A percentile compares a stretch with the other conserved stretches of the same genome.
Conservation (phyloP, 495 filamentous ascomycete species). For the Amphirosellinia nigrospora region DNA sequence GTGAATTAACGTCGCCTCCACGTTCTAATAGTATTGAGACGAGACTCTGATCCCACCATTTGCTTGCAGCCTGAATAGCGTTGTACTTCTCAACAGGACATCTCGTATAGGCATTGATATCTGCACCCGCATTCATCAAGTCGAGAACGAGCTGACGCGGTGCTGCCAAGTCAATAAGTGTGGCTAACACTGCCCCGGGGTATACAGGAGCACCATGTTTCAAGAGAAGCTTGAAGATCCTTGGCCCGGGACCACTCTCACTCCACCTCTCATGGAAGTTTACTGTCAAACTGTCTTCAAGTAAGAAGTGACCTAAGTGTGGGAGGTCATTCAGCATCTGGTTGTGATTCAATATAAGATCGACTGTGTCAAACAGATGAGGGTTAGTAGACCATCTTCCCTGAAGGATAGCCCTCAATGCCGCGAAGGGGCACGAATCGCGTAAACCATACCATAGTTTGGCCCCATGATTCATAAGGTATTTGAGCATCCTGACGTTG, state of each 20-base stretch:
- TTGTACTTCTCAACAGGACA: neutral
- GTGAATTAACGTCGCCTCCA: constrained; percentile 32
- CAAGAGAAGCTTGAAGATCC: neutral
- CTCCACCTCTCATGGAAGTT: neutral
- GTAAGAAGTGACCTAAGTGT: neutral
- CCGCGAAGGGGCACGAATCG: neutral
- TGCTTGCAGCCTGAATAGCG: constrained; percentile 28
- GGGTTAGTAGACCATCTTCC: neutral
- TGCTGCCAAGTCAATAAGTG: neutral
- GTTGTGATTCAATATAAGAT: neutral
- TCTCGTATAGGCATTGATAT: constrained; percentile 24
- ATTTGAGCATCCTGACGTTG: neutral
- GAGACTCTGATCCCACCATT: constrained; percentile 13
- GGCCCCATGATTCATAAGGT: neutral
- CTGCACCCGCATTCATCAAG: constrained; percentile 13
- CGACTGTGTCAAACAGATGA: neutral
- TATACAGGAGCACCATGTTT: neutral
- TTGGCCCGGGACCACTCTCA: neutral
- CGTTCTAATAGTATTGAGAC: constrained; percentile 27
- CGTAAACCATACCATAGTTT: neutral
- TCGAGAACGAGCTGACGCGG: constrained; percentile 18
- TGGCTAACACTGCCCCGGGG: neutral
- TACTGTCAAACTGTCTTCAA: neutral
- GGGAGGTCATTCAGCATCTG: neutral
- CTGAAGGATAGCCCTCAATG: neutral